Conservation (phyloP, 2,329 filamentous ascomycete species). For the Colletotrichum sp. region DNA sequence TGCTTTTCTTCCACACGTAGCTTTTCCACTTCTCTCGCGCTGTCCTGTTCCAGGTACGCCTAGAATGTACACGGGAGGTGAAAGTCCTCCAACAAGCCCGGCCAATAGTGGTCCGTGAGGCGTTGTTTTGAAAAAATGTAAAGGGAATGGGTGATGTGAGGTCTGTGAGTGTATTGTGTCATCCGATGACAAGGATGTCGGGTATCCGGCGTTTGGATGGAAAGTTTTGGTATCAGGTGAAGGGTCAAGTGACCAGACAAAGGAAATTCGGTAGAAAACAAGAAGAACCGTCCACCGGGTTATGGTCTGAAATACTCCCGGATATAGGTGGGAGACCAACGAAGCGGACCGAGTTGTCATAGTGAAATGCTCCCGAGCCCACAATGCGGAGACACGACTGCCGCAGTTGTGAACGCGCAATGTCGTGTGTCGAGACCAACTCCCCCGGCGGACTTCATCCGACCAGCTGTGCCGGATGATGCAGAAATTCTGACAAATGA, state of each 20-base stretch:
- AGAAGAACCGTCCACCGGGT: slow-evolving; percentile 6
- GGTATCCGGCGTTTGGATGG: slow-evolving; percentile 17
- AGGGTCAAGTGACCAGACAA: slow-evolving; percentile 20
- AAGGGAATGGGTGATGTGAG: slow-evolving; percentile 15
- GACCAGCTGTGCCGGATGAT: slow-evolving; percentile 2
- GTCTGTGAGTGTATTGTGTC: slow-evolving; percentile 16
- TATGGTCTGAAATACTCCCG: slow-evolving; percentile 3
- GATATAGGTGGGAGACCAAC: slow-evolving; percentile 9
- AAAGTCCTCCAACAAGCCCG: slow-evolving; percentile 14
- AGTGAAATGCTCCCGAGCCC: slow-evolving; percentile 16
- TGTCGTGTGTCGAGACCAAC: slow-evolving; percentile 2
- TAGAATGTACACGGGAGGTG: slow-evolving; percentile 18
- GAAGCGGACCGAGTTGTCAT: slow-evolving; percentile 10
- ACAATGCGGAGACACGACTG: slow-evolving; percentile 1
- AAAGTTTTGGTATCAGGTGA: slow-evolving; percentile 21
- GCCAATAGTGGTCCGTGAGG: slow-evolving; percentile 9
- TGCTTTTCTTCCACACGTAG: slow-evolving; percentile 19
- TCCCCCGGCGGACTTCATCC: slow-evolving; percentile 6
- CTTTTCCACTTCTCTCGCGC: slow-evolving; percentile 7
- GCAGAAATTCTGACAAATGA: slow-evolving; percentile 20
- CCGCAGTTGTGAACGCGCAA: neutral
- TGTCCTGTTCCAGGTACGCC: slow-evolving; percentile 6
- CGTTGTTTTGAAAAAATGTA: slow-evolving; percentile 16
- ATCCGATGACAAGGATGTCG: slow-evolving; percentile 20
- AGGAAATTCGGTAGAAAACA: slow-evolving; percentile 11